Evolutionary conservation across 2,329 filamentous ascomycete genomes (phyloP).

Genomic region (Dryadomyces sulphureus): DNA sequence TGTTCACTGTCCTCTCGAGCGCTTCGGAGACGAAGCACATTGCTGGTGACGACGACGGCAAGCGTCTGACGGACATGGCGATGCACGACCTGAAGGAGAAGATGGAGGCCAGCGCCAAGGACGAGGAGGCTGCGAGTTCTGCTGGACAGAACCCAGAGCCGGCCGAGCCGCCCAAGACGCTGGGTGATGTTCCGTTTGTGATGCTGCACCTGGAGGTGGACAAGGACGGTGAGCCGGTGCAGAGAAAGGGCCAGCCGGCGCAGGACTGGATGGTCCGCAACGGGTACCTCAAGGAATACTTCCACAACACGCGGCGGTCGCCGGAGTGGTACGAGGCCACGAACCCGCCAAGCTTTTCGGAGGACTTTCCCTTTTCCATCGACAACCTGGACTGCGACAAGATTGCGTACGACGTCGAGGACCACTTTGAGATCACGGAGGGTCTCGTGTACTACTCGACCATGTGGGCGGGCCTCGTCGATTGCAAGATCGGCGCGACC

Average conservation of each 20-base stretch:
- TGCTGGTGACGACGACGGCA: constrained; percentile 5
- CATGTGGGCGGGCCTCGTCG: constrained; percentile 3
- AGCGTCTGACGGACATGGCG: constrained; percentile 3
- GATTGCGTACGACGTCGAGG: constrained; percentile 5
- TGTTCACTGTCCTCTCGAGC: neutral
- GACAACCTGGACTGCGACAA: constrained; percentile 11
- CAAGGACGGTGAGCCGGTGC: neutral
- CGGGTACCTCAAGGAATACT: constrained; percentile 5
- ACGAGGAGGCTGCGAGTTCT: neutral
- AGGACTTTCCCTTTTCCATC: constrained; percentile 7
- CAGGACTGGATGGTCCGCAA: neutral
- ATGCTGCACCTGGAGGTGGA: constrained; percentile 7
- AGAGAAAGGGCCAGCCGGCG: neutral
- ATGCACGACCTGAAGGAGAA: neutral
- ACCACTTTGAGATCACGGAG: constrained; percentile 3
- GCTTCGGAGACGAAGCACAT: constrained; percentile 3
- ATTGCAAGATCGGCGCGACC: neutral
- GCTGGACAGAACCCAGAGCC: neutral
- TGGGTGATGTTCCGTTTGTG: constrained; percentile 7
- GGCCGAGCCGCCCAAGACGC: neutral
- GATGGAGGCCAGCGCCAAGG: too few relatives aligned
- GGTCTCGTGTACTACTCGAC: neutral
- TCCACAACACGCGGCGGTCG: neutral
- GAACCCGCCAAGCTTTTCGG: neutral
- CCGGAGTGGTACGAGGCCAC: constrained; percentile 1